Base-by-base conservation (phyloP, 345 rosid species). In the Alliaria petiolata region DNA sequence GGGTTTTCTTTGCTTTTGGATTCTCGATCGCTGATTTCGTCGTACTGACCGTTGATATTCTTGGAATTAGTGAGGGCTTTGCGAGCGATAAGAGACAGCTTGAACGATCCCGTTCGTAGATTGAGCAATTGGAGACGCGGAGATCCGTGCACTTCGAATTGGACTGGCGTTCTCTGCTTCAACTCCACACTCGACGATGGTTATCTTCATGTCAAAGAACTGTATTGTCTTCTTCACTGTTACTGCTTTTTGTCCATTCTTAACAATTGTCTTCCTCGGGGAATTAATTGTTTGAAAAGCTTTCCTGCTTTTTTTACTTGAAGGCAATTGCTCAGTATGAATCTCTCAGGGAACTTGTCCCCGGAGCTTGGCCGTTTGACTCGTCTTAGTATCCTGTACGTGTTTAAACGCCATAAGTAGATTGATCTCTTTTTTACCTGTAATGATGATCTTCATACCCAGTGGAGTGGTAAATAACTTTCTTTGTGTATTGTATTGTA, bases 81-180 rank as follows among this genome's bases (percentile, higher is more conserved):
- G 81, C 68, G 62, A 59, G 86, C 46, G 12, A 79, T 91, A 65
- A 81, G n/a, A 82, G 72, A 25, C 10, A 82, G 79, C 71, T 81
- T 95, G 71, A 17, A 76, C 30, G 99, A 95, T 79, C 62, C 83
- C n/a, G 70, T 82, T 59, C 77, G 68, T 31, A 86, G 83, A 72
- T 80, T 95, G 80, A 84, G 75, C 51, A 86, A 85, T 67, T 95
- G 99, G 99, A 71, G 72, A 36, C 74, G 77, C 6, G 96, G 96
- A 44, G 99, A 95, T 60, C 99, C 99, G 0, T 95, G 99, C 70
- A 73, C 78, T 19, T 83, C 92, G 3, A 91, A 88, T 28, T 95
- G 99, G 99, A 95, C 96, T 7, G 97, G 99, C 30, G 87, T 95
- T 76, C 43, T 85, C 40, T 95, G 99, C 76, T 88, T 40, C 78